A percentile compares a stretch with the other conserved stretches of the same genome.
Conservation (phyloP, 257 asterid species). For the Solanum tacnaense region DNA sequence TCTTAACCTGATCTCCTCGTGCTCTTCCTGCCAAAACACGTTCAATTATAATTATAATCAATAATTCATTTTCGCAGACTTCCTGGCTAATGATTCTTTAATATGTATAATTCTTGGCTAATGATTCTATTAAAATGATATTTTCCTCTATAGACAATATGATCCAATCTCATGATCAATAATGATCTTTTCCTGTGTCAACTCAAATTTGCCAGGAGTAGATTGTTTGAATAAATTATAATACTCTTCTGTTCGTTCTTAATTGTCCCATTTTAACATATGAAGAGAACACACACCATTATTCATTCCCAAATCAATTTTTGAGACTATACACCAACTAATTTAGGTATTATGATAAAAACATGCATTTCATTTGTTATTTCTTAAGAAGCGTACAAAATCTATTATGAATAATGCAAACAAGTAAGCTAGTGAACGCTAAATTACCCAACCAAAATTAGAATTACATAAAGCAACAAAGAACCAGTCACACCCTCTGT, state of each 20-base stretch:
- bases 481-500: not conserved
- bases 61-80: not conserved
- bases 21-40: conserved; percentile 59
- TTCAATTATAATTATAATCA: not conserved
- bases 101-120: not conserved
- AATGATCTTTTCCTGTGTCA: not conserved
- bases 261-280: not conserved
- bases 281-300: not conserved
- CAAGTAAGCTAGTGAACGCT: not conserved
- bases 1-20: conserved; percentile 56
- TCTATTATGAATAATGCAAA: not conserved
- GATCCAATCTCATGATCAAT: not conserved
- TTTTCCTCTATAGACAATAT: not conserved
- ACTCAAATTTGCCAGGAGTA: not conserved
- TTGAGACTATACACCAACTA: not conserved
- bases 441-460: not conserved
- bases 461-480: not conserved
- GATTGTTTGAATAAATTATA: not conserved
- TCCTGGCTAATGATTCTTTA: not conserved
- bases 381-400: not conserved
- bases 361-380: not conserved
- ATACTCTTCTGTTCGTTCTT: not conserved
- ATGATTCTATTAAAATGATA: not conserved
- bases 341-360: not conserved
- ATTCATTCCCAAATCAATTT: not conserved